Evolutionary conservation across 768 basidiomycete genomes (phyloP), one percentile per base, ranked within the genome.

Genomic region (Suillus decipiens): DNA sequence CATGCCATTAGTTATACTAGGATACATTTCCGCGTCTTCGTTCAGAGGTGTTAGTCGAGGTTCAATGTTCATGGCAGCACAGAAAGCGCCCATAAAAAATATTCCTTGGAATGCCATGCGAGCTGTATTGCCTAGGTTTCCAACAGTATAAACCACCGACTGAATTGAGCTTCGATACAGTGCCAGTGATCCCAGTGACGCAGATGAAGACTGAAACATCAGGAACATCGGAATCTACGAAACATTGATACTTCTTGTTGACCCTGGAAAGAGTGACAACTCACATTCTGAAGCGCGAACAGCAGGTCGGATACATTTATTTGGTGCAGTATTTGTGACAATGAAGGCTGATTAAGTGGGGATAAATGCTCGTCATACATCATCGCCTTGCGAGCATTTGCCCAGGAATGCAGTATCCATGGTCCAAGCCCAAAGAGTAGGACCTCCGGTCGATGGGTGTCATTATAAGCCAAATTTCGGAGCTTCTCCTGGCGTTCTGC

Each of bases 61-160:
- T 66, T 85, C 84, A 64, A 93, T 76, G 66, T 84, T 82, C 80
- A 86, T 87, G 55, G 89, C 88, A 51, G 91, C 91, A 69, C 85
- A 87, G 71, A 93, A 95, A 8, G 93, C 92, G 55, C 89, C 89
- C 86, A 95, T 89, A 63, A 93, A 79, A 77, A 96, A 95, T 57
- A 95, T 82, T 37, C 87, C 86, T 73, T 96, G 93, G 69, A 89
- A 93, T n/a, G 87, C 86, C 86, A 89, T 87, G 62, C 84, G 85
- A 31, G 81, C 72, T 5, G 87, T 90, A 47, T 85, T 83, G 36
- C 88, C 71, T 65, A 94, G 71, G 68, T 84, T 85, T 59, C 86
- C 80, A 62, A 85, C 80, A 12, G 90, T 86, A 69, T 84, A 84
- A 12, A 93, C 80, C 48, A 93, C 80, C 31, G 87, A 84, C 62